Evolutionary conservation across 108 stramenopile genomes (phyloP), one percentile per base, ranked within the genome.

Genomic region (Parmales sp.): DNA sequence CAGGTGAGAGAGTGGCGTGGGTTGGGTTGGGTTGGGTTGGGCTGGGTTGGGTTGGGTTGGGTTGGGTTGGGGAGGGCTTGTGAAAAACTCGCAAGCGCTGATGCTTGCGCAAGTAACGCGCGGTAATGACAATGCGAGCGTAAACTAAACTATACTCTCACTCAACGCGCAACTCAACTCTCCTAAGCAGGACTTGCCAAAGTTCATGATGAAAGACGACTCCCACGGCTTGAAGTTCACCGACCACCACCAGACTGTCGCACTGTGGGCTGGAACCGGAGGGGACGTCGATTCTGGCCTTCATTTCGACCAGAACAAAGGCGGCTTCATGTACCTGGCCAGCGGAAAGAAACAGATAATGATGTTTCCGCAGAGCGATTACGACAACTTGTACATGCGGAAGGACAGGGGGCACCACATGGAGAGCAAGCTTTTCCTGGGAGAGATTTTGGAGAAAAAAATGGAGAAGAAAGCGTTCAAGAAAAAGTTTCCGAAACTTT

Each of bases 291-390:
- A 50, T 50, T 50, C 49, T 18, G 49, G 49, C 23, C 49, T 50
- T 20, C 49, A 50, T 20, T 50, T 22, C 23, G 49, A 50, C 49
- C 49, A 50, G n/a, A 50, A 50, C 49, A 4, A 18, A 6, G 49
- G 49, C 49, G 49, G 49, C 49, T 50, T 50, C 49, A 50, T 50
- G 49, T 50, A 50, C 49, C 49, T 50, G 5, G 49, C 23, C 23
- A 18, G 23, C 20, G 49, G 49, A 9, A 50, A 22, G 20, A 50
- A 50, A 18, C 49, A 50, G 18, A 22, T 50, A 6, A 50, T 50
- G 5, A 50, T 50, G 49, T 50, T 50, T 22, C 49, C 49, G 5
- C 49, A 50, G 23, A 50, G 49, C 49, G 49, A 50, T 22, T 22
- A 18, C 5, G 20, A 18, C 23, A 19, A 50, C 23, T 22, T 50